Evolutionary conservation across 371 early-diverging fungal species (phyloP).

Genomic region (Rhizopus stolonifer): DNA sequence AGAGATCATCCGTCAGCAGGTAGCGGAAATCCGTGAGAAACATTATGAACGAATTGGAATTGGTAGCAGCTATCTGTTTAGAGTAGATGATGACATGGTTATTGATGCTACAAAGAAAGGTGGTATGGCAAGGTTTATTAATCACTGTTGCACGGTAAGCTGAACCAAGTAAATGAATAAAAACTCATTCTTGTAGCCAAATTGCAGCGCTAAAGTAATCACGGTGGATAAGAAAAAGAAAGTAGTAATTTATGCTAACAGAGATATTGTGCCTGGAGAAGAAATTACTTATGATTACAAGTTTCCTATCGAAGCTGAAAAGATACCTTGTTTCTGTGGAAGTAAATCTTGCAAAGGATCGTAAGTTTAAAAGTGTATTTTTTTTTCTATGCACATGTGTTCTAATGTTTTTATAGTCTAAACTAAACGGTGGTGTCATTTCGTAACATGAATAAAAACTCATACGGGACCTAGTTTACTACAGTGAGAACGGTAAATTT

Average conservation of each 20-base stretch:
- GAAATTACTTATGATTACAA: constrained; percentile 88
- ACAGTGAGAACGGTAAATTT: too few species aligned
- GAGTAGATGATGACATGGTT: constrained; percentile 89
- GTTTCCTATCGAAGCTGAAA: constrained; percentile 84
- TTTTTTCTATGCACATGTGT: too few species aligned
- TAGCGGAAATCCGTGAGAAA: constrained; percentile 90
- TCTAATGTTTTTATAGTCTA: too few species aligned
- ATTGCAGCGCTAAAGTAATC: constrained; percentile 88
- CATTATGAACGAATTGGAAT: constrained; percentile 85
- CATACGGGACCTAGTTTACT: too few species aligned
- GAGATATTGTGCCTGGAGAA: constrained; percentile 84
- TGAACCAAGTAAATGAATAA: neutral
- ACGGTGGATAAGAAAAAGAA: constrained; percentile 75
- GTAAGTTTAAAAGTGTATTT: too few species aligned
- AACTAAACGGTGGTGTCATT: too few species aligned
- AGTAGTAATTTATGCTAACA: constrained; percentile 82
- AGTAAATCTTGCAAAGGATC: constrained; percentile 73
- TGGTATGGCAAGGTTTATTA: constrained; percentile 94
- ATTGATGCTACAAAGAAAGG: constrained; percentile 96
- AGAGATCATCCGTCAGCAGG: constrained; percentile 86
- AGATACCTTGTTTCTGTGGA: constrained; percentile 93
- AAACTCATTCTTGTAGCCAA: constrained; percentile 62
- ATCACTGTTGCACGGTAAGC: constrained; percentile 91
- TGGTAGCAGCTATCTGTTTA: constrained; percentile 90
- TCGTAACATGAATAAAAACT: too few species aligned